Evolutionary conservation across 306 rosid species (phyloP).

Genomic region (Amphicarpaea edgeworthii): DNA sequence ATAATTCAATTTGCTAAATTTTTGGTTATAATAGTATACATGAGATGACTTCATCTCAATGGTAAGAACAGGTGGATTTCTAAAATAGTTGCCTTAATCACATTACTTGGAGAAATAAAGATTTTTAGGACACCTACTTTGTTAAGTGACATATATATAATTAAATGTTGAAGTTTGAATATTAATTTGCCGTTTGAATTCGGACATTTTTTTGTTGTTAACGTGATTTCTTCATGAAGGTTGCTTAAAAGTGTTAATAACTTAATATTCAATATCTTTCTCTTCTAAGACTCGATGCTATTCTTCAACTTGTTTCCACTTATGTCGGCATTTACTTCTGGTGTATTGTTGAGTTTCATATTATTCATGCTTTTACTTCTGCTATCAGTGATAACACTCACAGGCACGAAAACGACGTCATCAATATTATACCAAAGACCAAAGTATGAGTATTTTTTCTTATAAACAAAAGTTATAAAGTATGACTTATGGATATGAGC

Average conservation of each 20-base stretch:
- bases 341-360: neutral
- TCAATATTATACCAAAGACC: too few relatives aligned
- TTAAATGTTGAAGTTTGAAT: neutral
- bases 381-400: too few relatives aligned
- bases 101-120: neutral
- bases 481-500: too few relatives aligned
- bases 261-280: neutral
- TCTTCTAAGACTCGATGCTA: neutral
- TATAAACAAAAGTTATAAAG: too few relatives aligned
- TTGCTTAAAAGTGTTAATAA: neutral
- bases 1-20: too few relatives aligned
- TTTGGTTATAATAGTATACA: too few relatives aligned
- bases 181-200: conserved; percentile 3
- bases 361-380: neutral
- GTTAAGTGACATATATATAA: neutral
- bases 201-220: neutral
- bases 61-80: neutral
- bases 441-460: too few relatives aligned
- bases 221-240: neutral
- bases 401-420: too few relatives aligned
- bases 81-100: neutral
- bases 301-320: neutral
- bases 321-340: neutral
- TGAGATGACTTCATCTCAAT: neutral
- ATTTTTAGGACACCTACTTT: neutral